Conservation (phyloP, 768 basidiomycete genomes). For the Polyporus arcularius region DNA sequence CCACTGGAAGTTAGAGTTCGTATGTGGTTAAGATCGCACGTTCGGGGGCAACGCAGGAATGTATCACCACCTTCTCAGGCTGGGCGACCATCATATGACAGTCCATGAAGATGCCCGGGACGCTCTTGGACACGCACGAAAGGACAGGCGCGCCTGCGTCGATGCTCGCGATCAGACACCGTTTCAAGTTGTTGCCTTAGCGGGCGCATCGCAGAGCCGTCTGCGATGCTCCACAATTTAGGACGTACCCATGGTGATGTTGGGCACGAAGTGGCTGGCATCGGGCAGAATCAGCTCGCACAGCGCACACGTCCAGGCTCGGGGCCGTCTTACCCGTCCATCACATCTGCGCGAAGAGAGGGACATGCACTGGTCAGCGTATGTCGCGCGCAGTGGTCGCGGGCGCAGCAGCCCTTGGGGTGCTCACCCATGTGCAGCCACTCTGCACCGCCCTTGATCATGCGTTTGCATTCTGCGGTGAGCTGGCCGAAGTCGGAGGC, state of each 20-base stretch:
- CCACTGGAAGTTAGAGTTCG: constrained; percentile 67
- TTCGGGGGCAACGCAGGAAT: background rate
- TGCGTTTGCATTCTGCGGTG: constrained; percentile 92
- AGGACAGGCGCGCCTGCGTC: constrained; percentile 82
- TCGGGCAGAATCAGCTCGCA: constrained; percentile 1
- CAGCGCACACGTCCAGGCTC: background rate
- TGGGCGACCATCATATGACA: constrained; percentile 99
- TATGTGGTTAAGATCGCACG: background rate
- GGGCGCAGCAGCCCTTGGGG: background rate
- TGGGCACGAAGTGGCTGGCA: constrained; percentile 92
- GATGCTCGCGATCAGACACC: background rate
- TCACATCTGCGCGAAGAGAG: constrained; percentile 65
- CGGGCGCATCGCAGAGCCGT: background rate
- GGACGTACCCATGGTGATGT: constrained; percentile 90
- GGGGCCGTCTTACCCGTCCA: constrained; percentile 79
- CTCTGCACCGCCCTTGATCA: constrained; percentile 94
- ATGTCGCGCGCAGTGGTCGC: background rate
- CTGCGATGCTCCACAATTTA: background rate
- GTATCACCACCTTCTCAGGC: constrained; percentile 72
- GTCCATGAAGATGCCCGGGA: constrained; percentile 98
- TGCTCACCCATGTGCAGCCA: constrained; percentile 95
- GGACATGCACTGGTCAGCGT: background rate
- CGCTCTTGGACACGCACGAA: constrained; percentile 77
- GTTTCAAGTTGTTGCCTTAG: background rate
- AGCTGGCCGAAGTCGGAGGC: constrained; percentile 97